Conservation (phyloP, 176 grass and related monocot species). For the Oryza australiensis region DNA sequence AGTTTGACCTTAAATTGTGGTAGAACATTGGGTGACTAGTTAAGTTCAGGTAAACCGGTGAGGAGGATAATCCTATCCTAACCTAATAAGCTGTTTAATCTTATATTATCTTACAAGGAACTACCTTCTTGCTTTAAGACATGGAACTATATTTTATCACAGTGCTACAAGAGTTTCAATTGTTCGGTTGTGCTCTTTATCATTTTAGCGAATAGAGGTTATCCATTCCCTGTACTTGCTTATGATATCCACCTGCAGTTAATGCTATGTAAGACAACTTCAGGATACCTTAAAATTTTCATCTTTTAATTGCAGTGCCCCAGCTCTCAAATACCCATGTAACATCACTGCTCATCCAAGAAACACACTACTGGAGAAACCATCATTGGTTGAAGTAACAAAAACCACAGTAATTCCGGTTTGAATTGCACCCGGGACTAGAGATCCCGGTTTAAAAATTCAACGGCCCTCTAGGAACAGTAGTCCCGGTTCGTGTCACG, state of each 20-base stretch:
- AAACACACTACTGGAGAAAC: too few relatives aligned
- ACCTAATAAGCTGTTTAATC: neutral
- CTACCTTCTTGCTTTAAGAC: neutral
- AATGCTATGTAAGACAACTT: neutral
- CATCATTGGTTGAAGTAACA: too few relatives aligned
- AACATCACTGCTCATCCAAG: constrained; percentile 59
- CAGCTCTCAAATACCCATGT: constrained; percentile 34
- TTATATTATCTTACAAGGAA: neutral
- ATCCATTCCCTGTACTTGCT: too few relatives aligned
- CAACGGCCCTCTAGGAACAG: too few relatives aligned
- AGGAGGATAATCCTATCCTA: neutral
- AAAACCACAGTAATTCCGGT: too few relatives aligned
- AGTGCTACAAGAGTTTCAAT: neutral
- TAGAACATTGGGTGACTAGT: neutral
- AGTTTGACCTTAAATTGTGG: neutral
- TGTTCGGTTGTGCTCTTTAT: neutral
- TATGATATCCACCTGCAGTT: too few relatives aligned
- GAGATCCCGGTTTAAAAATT: too few relatives aligned
- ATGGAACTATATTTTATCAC: neutral
- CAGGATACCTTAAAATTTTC: neutral
- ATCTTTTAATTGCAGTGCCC: constrained; percentile 41
- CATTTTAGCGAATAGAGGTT: neutral
- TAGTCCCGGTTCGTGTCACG: too few relatives aligned
- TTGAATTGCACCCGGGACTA: too few relatives aligned
- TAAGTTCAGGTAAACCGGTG: neutral